These are phyloP conservation scores for Tulasnella sp. DNA, from an alignment of 768 basidiomycete species.

Conservation along the genomic window DNA sequence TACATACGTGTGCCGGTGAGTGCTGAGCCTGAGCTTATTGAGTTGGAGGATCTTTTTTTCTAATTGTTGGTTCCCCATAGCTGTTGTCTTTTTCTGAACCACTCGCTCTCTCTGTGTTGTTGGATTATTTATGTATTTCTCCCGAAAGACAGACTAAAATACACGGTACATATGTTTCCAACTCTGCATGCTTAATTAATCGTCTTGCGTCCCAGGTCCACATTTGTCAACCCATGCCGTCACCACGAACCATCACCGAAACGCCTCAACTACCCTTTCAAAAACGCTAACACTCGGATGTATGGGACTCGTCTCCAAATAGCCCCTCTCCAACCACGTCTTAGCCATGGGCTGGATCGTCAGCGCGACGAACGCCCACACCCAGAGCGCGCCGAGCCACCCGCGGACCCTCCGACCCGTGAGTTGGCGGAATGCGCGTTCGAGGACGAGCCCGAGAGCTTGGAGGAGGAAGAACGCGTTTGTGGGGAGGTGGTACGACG, in stretches of 20 bases:
- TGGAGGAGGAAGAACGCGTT: conserved; percentile 12
- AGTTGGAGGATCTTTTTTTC: too few relatives aligned
- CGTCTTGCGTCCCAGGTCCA: too few relatives aligned
- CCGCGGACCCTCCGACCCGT: conserved; percentile 13
- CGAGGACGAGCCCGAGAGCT: conserved; percentile 10
- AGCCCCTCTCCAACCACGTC: background rate
- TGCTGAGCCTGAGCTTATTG: too few relatives aligned
- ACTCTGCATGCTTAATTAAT: too few relatives aligned
- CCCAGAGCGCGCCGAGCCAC: conserved; percentile 12
- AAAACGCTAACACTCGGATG: background rate
- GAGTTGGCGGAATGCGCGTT: conserved; percentile 8
- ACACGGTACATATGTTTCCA: too few relatives aligned
- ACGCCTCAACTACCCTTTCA: background rate
- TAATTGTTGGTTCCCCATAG: too few relatives aligned
- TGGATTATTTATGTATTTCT: too few relatives aligned
- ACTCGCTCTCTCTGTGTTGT: too few relatives aligned
- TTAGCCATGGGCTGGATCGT: conserved; percentile 4
- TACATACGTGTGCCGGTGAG: too few relatives aligned
- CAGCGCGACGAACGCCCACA: background rate
- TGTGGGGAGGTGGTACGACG: background rate
- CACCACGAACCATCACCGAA: background rate
- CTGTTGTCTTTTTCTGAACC: too few relatives aligned
- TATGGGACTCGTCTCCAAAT: conserved; percentile 11
- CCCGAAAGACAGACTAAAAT: too few relatives aligned
- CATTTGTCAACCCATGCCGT: background rate